Evolutionary conservation across 208 protist species (phyloP), one percentile per base, ranked within the genome.

Genomic region (Crithidia brevicula): DNA sequence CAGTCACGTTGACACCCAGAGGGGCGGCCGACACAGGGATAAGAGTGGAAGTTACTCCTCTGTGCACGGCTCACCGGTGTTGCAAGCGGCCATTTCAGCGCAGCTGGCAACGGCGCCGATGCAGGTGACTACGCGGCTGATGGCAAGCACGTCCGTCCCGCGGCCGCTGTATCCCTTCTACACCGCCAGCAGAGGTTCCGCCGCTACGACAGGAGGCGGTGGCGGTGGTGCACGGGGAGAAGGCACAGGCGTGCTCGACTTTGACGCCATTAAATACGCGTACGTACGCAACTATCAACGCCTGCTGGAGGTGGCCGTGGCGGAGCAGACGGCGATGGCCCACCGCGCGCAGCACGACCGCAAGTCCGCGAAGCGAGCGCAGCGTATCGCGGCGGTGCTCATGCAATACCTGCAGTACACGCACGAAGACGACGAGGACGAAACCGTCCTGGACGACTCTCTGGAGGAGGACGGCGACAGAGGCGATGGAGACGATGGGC

Each of bases 361-460:
- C 52, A 68, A 60, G 54, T 69, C 62, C 1, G 43, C 46, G 5
- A 75, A 75, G 61, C 31, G 54, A 20, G 61, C 61, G n/a, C 70
- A 53, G 45, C 61, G 45, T 11, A 65, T 69, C 18, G 47, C 61
- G 0, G 54, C 70, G 36, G 58, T 64, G 62, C 54, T 75, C 16
- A 65, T 69, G 70, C 60, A 45, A 42, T 75, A 75, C 30, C 70
- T 75, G 7, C 15, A 75, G 23, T 75, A 65, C 54, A 56, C 45
- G 6, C 54, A 60, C 40, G 36, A 36, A 6, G 61, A 73, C 18
- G 67, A 57, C 52, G 60, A 62, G 6, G 38, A 59, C 0, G 59
- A 53, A 25, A 31, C 54, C 2, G 31, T 43, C 1, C 15, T 54
- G 1, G 30, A 65, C 20, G 59, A 65, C 33, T 65, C 45, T 11